Evolutionary conservation across 305 asterid genomes (phyloP).

Genomic region (Fraxinus xanthoxyloides): DNA sequence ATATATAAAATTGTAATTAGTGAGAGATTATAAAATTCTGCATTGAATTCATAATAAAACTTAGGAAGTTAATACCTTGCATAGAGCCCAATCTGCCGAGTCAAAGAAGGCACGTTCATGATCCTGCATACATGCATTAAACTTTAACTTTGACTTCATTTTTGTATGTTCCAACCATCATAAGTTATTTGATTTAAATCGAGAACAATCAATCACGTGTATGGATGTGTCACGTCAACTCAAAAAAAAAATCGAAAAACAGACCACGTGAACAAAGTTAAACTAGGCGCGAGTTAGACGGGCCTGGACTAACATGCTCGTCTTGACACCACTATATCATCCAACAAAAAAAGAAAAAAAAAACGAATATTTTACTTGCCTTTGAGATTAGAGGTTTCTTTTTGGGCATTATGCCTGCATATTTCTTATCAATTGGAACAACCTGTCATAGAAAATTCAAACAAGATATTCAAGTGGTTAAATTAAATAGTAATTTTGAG

Average conservation of each 20-base stretch:
- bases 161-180: not conserved
- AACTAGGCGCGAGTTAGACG: too few relatives aligned
- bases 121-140: slow-evolving; percentile 40
- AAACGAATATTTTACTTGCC: slow-evolving; percentile 12
- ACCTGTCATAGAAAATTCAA: slow-evolving; percentile 12
- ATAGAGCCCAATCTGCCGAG: slow-evolving; percentile 88
- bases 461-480: not conserved
- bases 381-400: slow-evolving; percentile 10
- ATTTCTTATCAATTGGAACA: slow-evolving; percentile 31
- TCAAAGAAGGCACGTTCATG: slow-evolving; percentile 80
- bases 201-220: not conserved
- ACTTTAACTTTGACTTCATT: not conserved
- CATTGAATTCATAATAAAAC: not conserved
- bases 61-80: slow-evolving; percentile 48
- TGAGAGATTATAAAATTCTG: not conserved
- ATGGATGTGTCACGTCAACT: too few relatives aligned
- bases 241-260: too few relatives aligned
- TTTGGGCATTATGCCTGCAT: not conserved
- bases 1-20: not conserved
- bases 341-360: too few relatives aligned
- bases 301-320: too few relatives aligned
- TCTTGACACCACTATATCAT: too few relatives aligned
- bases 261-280: too few relatives aligned
- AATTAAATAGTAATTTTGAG: not conserved
- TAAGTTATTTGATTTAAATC: not conserved